These are phyloP conservation scores for Tolypocladium ovalisporum DNA, from an alignment of 2,329 filamentous ascomycete species.

Conservation along the genomic window DNA sequence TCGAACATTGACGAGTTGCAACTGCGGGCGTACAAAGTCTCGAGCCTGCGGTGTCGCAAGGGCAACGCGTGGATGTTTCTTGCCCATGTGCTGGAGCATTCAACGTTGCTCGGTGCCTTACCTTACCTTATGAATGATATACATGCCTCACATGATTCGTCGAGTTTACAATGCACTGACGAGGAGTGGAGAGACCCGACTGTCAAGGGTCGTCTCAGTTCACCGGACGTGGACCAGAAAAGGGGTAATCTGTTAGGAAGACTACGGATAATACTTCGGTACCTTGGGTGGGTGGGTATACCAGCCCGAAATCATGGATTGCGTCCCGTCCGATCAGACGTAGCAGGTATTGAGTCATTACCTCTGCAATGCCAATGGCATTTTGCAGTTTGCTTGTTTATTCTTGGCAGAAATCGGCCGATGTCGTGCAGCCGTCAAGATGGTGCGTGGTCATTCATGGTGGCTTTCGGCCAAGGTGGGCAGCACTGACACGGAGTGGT, in stretches of 20 bases:
- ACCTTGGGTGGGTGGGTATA: neutral
- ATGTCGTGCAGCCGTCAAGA: neutral
- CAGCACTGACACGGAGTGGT: neutral
- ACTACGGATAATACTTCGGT: no score
- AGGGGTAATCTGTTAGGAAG: neutral
- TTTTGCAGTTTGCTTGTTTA: neutral
- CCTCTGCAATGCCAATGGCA: neutral
- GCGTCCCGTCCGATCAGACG: neutral
- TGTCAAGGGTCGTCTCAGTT: neutral
- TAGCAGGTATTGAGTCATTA: neutral
- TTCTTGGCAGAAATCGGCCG: neutral
- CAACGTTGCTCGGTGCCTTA: neutral
- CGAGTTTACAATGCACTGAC: neutral
- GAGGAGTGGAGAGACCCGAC: neutral
- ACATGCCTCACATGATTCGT: neutral
- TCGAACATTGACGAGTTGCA: neutral
- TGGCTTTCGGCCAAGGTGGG: no score
- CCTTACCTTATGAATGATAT: neutral
- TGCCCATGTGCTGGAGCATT: no score
- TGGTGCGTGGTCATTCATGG: neutral
- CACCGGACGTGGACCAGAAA: neutral
- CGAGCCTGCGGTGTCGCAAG: neutral
- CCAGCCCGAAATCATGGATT: neutral
- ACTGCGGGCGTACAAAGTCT: no score
- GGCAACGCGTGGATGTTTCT: neutral